Conservation (phyloP, 2,329 filamentous ascomycete genomes). For the Cordyceps farinosa region DNA sequence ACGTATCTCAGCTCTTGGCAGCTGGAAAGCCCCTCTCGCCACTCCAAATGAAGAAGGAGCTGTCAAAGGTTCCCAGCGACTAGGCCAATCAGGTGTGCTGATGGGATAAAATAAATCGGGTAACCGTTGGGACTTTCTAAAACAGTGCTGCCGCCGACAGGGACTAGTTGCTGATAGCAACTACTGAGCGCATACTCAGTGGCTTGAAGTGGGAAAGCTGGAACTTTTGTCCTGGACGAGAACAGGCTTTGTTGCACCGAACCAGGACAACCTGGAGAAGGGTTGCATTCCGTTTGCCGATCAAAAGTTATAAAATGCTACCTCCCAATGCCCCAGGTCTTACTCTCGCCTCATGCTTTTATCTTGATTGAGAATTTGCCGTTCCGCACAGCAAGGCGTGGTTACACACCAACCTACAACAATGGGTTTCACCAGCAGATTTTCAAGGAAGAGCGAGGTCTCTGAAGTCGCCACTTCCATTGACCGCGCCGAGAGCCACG, state of each 20-base stretch:
- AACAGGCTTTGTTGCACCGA: background rate
- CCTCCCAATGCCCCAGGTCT: background rate
- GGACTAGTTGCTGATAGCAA: background rate
- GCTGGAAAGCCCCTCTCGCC: background rate
- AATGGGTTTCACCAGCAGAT: slow-evolving; percentile 9
- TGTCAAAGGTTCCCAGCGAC: background rate
- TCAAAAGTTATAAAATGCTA: background rate
- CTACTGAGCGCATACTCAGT: background rate
- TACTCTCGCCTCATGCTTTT: background rate
- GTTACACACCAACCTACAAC: background rate
- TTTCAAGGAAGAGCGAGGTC: background rate
- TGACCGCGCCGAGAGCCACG: background rate
- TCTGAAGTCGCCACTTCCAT: background rate
- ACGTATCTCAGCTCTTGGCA: too few species aligned
- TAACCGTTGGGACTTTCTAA: background rate
- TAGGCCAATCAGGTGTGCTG: background rate
- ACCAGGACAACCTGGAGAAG: background rate
- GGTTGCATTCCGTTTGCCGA: background rate
- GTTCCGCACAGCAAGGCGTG: background rate
- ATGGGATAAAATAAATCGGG: background rate
- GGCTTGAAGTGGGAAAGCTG: background rate
- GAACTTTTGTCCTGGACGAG: background rate
- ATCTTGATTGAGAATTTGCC: background rate
- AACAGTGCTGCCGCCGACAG: background rate
- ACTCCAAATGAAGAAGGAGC: background rate